phyloP scores from a whole-genome alignment of 352 stramenopile genomes.

The Pythium vanterpoolii region DNA sequence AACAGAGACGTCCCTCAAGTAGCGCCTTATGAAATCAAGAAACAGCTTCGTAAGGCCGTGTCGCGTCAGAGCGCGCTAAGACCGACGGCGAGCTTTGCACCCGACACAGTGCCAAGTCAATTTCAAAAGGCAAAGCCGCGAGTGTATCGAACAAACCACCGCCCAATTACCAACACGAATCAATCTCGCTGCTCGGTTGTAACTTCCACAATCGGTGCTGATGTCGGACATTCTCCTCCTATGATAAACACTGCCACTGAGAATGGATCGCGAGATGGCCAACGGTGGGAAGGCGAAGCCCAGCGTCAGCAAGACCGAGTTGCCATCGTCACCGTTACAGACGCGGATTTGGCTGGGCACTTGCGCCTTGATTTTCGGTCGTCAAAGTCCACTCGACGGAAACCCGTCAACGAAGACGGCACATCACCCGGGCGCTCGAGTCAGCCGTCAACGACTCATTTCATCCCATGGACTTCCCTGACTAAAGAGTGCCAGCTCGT shows the following conservation, averaged over 20 bases:
- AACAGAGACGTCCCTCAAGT: neutral
- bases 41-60: neutral
- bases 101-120: conserved; percentile 47
- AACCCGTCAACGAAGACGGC: neutral
- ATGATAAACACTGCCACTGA: neutral
- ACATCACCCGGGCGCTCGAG: neutral
- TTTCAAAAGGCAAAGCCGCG: conserved; percentile 54
- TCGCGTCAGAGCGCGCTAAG: neutral
- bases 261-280: neutral
- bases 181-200: conserved; percentile 46
- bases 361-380: conserved; percentile 23
- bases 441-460: conserved; percentile 1
- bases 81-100: conserved; percentile 16
- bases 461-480: conserved; percentile 39
- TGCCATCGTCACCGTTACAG: conserved; percentile 7
- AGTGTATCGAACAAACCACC: conserved; percentile 33
- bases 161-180: conserved; percentile 21
- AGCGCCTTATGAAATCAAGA: neutral
- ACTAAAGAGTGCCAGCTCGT: conserved; percentile 34
- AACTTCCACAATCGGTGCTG: conserved; percentile 4
- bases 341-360: neutral
- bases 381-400: neutral
- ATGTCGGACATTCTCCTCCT: neutral
- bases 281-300: neutral
- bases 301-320: neutral